Percentiles rank a stretch among this genome's conserved stretches.
These are phyloP conservation scores for Kernera saxatilis DNA, from an alignment of 345 rosid species.

Conservation along the genomic window DNA sequence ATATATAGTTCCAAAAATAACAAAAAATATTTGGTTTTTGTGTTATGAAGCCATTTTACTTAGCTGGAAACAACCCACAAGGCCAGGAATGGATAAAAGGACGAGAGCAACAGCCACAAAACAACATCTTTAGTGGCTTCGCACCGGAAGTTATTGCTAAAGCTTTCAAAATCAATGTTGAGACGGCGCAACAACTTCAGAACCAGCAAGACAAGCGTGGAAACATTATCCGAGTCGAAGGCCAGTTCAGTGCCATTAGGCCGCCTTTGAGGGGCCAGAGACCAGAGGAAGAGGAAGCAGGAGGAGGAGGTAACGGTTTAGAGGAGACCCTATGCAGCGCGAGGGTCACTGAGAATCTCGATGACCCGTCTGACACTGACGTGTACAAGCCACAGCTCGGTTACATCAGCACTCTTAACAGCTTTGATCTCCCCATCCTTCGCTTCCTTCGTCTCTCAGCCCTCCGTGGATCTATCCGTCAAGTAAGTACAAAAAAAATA, in stretches of 20 bases:
- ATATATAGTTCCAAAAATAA: background rate
- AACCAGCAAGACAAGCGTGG: slow-evolving; percentile 42
- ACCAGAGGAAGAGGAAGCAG: background rate
- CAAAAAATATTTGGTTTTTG: background rate
- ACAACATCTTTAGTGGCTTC: slow-evolving; percentile 41
- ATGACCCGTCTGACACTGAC: slow-evolving; percentile 48
- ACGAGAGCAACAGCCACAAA: slow-evolving; percentile 19
- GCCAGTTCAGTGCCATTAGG: slow-evolving; percentile 33
- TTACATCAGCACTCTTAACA: slow-evolving; percentile 47
- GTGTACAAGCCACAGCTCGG: slow-evolving; percentile 56
- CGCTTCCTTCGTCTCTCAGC: slow-evolving; percentile 47
- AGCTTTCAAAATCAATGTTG: slow-evolving; percentile 38
- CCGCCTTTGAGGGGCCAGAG: slow-evolving; percentile 35
- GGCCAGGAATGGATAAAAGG: slow-evolving; percentile 26
- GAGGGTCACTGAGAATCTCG: slow-evolving; percentile 37
- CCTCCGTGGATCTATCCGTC: slow-evolving; percentile 44
- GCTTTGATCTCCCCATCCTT: slow-evolving; percentile 57
- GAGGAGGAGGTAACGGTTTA: slow-evolving; percentile 35
- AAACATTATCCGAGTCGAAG: slow-evolving; percentile 46
- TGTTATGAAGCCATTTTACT: slow-evolving; percentile 39
- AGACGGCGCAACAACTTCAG: slow-evolving; percentile 39
- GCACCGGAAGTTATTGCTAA: slow-evolving; percentile 38
- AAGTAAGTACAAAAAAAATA: slow-evolving; percentile 1
- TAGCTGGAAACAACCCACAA: slow-evolving; percentile 59
- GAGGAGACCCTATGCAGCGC: slow-evolving; percentile 55